A percentile compares a stretch with the other conserved stretches of the same genome.
Conservation (phyloP, 495 filamentous ascomycete genomes). For the Penicillium turbatum region DNA sequence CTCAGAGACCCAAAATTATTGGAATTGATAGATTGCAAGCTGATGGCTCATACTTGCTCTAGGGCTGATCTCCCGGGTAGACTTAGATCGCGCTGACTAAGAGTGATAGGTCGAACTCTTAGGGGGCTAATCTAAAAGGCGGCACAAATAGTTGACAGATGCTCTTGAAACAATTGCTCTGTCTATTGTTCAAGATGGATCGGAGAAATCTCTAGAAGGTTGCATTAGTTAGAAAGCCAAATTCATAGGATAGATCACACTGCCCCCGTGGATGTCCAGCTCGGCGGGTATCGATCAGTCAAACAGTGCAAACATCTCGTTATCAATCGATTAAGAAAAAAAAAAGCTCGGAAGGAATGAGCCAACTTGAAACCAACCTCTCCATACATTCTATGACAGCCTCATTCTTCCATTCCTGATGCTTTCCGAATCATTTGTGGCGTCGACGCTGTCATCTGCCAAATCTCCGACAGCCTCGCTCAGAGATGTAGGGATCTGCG, state of each 20-base stretch:
- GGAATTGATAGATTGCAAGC: not conserved
- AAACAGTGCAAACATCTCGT: constrained; percentile 42
- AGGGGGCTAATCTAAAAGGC: not conserved
- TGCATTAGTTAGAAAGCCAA: constrained; percentile 3
- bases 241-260: not conserved
- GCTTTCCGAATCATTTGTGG: constrained; percentile 79
- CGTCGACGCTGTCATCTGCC: constrained; percentile 61
- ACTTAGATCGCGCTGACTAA: constrained; percentile 1
- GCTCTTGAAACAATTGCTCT: not conserved
- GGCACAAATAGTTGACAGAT: not conserved
- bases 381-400: constrained; percentile 19
- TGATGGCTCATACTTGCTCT: constrained; percentile 5
- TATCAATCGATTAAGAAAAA: constrained; percentile 33
- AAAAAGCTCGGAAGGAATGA: constrained; percentile 26
- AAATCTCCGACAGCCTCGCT: constrained; percentile 60
- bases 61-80: not conserved
- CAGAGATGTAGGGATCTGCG: constrained; percentile 77
- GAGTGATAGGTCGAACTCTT: not conserved
- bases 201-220: not conserved
- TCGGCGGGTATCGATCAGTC: constrained; percentile 6
- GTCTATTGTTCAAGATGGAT: not conserved
- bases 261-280: constrained; percentile 1
- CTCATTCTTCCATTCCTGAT: constrained; percentile 43
- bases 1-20: not conserved
- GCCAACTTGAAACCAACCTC: constrained; percentile 5